Evolutionary conservation across 495 filamentous ascomycete species (phyloP).

Genomic region (Elasticomyces elasticus): DNA sequence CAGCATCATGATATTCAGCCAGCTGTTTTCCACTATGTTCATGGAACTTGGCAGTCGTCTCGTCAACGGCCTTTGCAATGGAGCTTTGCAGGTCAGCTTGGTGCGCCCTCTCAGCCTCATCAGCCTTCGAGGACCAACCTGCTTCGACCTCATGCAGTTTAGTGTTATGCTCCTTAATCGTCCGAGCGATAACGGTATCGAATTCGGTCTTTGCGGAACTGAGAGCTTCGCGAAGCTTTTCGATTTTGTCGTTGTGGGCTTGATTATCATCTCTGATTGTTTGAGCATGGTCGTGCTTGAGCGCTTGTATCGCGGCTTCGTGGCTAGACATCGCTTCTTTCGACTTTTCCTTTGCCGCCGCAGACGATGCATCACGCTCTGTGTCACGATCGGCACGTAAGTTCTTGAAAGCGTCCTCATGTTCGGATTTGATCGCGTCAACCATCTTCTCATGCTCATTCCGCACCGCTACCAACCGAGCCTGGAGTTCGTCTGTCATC

Average conservation of each 20-base stretch:
- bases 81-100: slow-evolving; percentile 15
- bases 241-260: background rate
- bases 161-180: background rate
- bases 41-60: background rate
- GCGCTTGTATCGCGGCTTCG: background rate
- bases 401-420: background rate
- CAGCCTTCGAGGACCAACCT: slow-evolving; percentile 15
- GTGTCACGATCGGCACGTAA: background rate
- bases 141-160: background rate
- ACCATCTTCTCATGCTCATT: background rate
- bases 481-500: background rate
- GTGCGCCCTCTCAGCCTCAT: slow-evolving; percentile 6
- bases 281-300: background rate
- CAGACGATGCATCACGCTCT: background rate
- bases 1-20: slow-evolving; percentile 9
- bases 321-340: background rate
- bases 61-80: background rate
- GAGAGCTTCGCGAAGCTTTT: background rate
- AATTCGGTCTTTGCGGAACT: background rate
- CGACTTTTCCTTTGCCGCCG: background rate
- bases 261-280: background rate
- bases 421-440: background rate
- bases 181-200: background rate
- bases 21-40: background rate
- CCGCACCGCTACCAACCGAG: background rate